Base-by-base conservation (phyloP, 2,329 filamentous ascomycete species). In the Colletotrichum tanaceti region DNA sequence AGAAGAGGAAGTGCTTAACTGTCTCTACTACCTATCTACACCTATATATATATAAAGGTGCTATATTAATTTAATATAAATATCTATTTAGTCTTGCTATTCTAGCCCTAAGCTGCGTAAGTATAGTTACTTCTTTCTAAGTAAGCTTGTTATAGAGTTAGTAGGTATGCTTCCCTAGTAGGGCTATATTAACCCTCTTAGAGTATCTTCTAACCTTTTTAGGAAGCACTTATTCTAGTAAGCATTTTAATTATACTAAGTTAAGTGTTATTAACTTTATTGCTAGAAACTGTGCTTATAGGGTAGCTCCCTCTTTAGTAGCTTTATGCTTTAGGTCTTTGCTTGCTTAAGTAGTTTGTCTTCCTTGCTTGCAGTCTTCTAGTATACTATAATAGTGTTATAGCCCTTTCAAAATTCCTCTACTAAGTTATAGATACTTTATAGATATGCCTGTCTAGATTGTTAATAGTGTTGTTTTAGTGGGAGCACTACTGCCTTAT, bases 11-110 rank as follows among this genome's bases (percentile, higher is more conserved):
- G 20, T 53, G n/a, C 32, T 53, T 10, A 0, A 73, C 72, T 35
- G 69, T 76, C 65, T 76, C 73, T 75, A 61, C 74, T 38, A 55
- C 70, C 55, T 67, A 50, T 39, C 65, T 65, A 44, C 63, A 71
- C 14, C 59, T 63, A 47, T 52, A 72, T 65, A 58, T 38, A 49
- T 53, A 35, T 50, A 24, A 62, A n/a, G 55, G 47, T 59, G 32
- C 22, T 41, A 41, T 63, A 24, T 54, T 55, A 24, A 71, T 71
- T 32, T 61, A 52, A 50, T 58, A 41, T 18, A 72, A 63, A 52
- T 49, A 73, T 9, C 54, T 61, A 22, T 73, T 74, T 18, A 74
- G 58, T 65, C 72, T 68, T 5, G 62, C 58, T 52, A 74, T 54
- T 16, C 52, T 13, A 11, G 52, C 16, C 22, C n/a, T 14, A 4